Evolutionary conservation across 345 rosid species (phyloP), one percentile per base, ranked within the genome.

Genomic region (Alliaria petiolata): DNA sequence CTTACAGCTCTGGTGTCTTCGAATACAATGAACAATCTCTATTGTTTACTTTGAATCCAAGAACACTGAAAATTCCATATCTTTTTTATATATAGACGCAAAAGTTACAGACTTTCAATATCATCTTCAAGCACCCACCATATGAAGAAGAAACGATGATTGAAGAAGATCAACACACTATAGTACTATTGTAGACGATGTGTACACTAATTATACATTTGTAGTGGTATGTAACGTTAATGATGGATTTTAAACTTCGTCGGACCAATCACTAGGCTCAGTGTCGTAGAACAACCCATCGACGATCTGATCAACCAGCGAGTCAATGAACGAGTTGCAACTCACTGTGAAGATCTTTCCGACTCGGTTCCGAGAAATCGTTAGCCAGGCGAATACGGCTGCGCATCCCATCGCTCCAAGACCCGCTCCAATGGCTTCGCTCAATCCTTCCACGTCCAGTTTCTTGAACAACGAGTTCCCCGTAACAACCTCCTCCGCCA

Each of bases 201-300:
- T 74, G 14, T 53, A 62, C 31, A 39, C 46, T 51, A 7, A 11
- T 65, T 50, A 67, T 12, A 59, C 72, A 67, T 51, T 40, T 11
- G 4, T 8, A 58, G 22, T 74, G 62, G 54, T 30, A 13, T 52
- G 0, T 38, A 49, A 8, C 4, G 26, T 31, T 7, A 13, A 51
- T 12, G 10, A 8, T 1, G 4, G 57, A 53, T 1, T 8, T 79
- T 72, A 92, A 11, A 79, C 44, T 4, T 87, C 93, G 61, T 92
- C 96, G 5, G 89, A 77, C 93, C 93, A 86, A 50, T 89, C 96
- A 62, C 65, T 80, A 25, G 73, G 72, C 45, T 86, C 81, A 1
- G 65, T 71, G 19, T 86, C 97, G 8, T 87, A 91, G 91, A 93
- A 93, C 78, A 93, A 80, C n/a, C 97, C 97, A 47, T 93, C 97